A percentile compares a stretch with the other conserved stretches of the same genome.
Evolutionary conservation across 1,139 yeast species (phyloP).

Genomic region (Yarrowia galli): DNA sequence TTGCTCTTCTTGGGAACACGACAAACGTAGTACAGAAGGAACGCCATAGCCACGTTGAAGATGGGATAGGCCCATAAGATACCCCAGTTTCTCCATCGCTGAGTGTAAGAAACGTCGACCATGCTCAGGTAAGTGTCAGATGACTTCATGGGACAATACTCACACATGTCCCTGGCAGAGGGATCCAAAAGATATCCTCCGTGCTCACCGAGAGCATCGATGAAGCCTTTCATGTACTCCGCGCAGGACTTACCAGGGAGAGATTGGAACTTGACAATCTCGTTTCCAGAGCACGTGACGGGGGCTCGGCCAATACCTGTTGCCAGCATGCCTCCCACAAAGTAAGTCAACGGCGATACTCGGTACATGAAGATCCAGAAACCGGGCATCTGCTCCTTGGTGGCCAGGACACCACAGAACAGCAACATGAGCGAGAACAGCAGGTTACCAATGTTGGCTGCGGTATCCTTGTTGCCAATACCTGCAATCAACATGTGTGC

Average conservation of each 20-base stretch:
- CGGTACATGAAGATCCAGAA: conserved; percentile 73
- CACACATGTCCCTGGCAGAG: not conserved
- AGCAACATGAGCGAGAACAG: conserved; percentile 58
- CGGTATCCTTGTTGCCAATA: conserved; percentile 10
- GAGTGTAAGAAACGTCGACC: not conserved
- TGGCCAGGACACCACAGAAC: conserved; percentile 72
- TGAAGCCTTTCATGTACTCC: not conserved
- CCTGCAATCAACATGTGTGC: conserved; percentile 19
- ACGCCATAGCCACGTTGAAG: conserved; percentile 9
- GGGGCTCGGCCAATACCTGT: conserved; percentile 15
- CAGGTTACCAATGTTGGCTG: conserved; percentile 51
- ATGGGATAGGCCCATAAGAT: conserved; percentile 14
- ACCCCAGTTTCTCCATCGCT: conserved; percentile 23
- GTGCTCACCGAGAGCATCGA: not conserved
- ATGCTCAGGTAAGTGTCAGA: conserved; percentile 6
- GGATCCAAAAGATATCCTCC: conserved; percentile 8
- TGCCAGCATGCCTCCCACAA: conserved; percentile 43
- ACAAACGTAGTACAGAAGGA: conserved; percentile 9
- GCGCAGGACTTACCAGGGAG: conserved; percentile 5
- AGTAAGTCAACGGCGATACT: conserved; percentile 70
- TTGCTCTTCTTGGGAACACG: conserved; percentile 21
- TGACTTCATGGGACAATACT: conserved; percentile 20
- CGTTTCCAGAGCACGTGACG: conserved; percentile 2
- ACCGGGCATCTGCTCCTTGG: conserved; percentile 63
- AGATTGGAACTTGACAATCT: not conserved